These are phyloP conservation scores for Starmerella davenportii DNA, from an alignment of 805 yeast species.

Conservation along the genomic window DNA sequence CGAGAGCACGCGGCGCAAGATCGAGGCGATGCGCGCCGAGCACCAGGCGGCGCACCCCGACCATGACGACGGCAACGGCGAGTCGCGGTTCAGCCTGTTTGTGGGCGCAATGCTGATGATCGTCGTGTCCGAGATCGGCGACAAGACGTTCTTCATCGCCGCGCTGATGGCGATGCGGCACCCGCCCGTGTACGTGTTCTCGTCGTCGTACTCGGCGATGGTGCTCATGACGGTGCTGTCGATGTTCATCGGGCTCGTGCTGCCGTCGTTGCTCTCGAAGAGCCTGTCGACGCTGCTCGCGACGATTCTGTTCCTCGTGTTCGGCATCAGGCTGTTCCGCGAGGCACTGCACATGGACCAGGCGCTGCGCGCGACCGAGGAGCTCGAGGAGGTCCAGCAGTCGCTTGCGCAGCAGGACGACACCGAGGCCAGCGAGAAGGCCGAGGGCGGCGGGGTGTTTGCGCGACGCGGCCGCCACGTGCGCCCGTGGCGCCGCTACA, in stretches of 20 bases:
- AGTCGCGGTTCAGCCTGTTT: slow-evolving; percentile 30
- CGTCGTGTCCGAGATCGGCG: slow-evolving; percentile 89
- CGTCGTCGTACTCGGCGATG: slow-evolving; percentile 71
- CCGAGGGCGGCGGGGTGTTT: slow-evolving; percentile 23
- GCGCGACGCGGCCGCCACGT: slow-evolving; percentile 21
- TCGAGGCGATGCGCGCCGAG: background rate
- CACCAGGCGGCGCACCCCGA: background rate
- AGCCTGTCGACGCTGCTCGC: slow-evolving; percentile 69
- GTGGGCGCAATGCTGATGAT: slow-evolving; percentile 80
- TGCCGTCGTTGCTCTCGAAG: slow-evolving; percentile 69
- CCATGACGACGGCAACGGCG: background rate
- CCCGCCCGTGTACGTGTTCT: slow-evolving; percentile 65
- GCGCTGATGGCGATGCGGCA: slow-evolving; percentile 97
- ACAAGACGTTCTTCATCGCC: slow-evolving; percentile 89
- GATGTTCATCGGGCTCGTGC: slow-evolving; percentile 79
- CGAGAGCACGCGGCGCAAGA: background rate
- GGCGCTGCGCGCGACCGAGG: slow-evolving; percentile 67
- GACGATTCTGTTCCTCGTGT: slow-evolving; percentile 53
- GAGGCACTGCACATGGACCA: slow-evolving; percentile 72
- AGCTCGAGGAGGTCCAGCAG: slow-evolving; percentile 90
- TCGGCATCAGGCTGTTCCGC: slow-evolving; percentile 29
- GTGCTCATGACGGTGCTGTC: slow-evolving; percentile 82
- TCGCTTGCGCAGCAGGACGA: slow-evolving; percentile 56
- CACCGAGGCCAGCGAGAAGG: slow-evolving; percentile 26
- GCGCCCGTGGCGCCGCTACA: slow-evolving; percentile 1